Base-by-base conservation (phyloP, 176 grass and related monocot species). In the Dactylis glomerata region DNA sequence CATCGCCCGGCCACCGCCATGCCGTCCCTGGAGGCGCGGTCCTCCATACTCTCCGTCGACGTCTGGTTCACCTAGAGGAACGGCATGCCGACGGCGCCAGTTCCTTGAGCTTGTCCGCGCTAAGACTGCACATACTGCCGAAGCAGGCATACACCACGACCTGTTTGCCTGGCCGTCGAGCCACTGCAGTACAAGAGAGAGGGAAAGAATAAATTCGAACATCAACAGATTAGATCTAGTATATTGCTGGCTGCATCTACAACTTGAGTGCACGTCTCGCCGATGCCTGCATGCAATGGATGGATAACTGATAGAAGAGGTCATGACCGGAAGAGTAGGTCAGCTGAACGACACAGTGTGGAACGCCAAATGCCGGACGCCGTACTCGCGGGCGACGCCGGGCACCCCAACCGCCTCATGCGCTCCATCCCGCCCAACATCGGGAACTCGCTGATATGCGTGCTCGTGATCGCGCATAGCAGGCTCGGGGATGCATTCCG, bases 81-180 rank as follows among this genome's bases (percentile, higher is more conserved):
- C n/a, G 78, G 74, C 1, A 8, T 5, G 16, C 59, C 68, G 0
- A 61, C 79, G 0, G 32, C 79, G 28, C 68, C 5, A 91, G 76
- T 26, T 91, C 92, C 4, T 26, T 15, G 41, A 86, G 66, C 79
- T 94, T 88, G 44, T 0, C 20, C 15, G 20, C 24, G 5, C 41
- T 14, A 12, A 88, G 47, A 3, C 27, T 32, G 80, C 85, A 83
- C 50, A 69, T 80, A 86, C 83, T 94, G 49, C 92, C 88, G 63
- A 94, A 94, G 88, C 92, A 90, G 16, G 85, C 92, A 78, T 91
- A 94, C 78, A 86, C 73, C 41, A 93, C 86, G 88, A 77, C 12
- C 81, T 32, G 2, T 22, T 9, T 1, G 16, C 17, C 46, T 61
- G 79, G 26, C 30, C 41, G 19, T 91, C 88, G 5, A 94, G 86